A percentile compares a stretch with the other conserved stretches of the same genome.
Conservation (phyloP, 768 basidiomycete species). For the Tulasnella sp. region DNA sequence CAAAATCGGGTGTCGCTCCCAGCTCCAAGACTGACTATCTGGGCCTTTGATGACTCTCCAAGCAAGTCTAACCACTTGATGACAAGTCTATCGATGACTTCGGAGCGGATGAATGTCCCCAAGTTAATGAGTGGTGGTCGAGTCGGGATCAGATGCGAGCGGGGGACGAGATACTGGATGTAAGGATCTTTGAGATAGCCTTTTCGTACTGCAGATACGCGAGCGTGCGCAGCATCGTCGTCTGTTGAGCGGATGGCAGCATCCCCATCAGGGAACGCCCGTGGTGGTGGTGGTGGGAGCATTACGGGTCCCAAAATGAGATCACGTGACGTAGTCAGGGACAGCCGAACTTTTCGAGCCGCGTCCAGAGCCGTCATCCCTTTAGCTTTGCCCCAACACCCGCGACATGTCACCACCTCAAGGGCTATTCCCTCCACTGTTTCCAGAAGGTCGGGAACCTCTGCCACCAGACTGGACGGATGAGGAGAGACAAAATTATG, state of each 20-base stretch:
- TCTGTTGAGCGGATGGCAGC: conserved; percentile 56
- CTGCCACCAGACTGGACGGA: conserved; percentile 76
- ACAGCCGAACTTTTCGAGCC: neutral
- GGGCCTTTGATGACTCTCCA: conserved; percentile 37
- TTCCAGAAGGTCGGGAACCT: conserved; percentile 78
- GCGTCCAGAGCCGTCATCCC: neutral
- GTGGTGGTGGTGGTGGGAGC: neutral
- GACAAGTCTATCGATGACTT: conserved; percentile 71
- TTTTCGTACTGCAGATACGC: conserved; percentile 73
- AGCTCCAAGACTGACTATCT: conserved; percentile 90
- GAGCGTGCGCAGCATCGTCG: conserved; percentile 72
- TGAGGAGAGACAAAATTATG: conserved; percentile 60
- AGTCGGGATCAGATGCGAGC: conserved; percentile 49
- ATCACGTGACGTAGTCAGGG: neutral
- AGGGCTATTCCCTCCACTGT: conserved; percentile 53
- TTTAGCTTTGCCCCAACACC: neutral
- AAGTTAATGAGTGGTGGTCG: conserved; percentile 90
- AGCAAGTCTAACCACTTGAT: conserved; percentile 51
- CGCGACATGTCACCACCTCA: conserved; percentile 22
- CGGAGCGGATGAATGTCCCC: conserved; percentile 81
- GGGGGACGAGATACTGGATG: conserved; percentile 56
- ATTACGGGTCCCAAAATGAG: neutral
- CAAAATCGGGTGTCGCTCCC: conserved; percentile 96
- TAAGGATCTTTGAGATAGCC: conserved; percentile 77
- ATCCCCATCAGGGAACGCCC: conserved; percentile 19